Evolutionary conservation across 2,329 filamentous ascomycete genomes (phyloP).

Genomic region (Trichoderma breve): DNA sequence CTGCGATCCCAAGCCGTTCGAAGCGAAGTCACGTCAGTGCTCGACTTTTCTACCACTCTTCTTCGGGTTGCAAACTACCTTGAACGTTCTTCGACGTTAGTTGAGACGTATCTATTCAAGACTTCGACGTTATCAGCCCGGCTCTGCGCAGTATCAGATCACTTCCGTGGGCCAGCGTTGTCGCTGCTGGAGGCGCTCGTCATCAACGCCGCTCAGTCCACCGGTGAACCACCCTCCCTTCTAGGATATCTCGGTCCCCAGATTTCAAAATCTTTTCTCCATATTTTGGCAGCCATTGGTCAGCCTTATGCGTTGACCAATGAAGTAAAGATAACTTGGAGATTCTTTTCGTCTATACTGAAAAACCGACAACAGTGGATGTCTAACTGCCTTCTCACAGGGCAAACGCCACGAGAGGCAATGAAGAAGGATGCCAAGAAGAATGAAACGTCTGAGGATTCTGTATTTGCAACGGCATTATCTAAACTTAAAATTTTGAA

Average conservation of each 20-base stretch:
- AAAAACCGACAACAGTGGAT: slow-evolving; percentile 94
- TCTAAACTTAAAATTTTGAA: slow-evolving; percentile 66
- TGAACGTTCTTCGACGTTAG: slow-evolving; percentile 59
- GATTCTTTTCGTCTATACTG: slow-evolving; percentile 80
- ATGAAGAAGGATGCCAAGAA: slow-evolving; percentile 57
- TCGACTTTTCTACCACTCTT: slow-evolving; percentile 66
- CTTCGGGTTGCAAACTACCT: slow-evolving; percentile 68
- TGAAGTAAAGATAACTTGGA: slow-evolving; percentile 73
- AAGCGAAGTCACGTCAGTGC: slow-evolving; percentile 60
- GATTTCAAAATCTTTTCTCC: slow-evolving; percentile 79
- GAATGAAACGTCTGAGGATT: slow-evolving; percentile 50
- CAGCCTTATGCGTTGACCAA: slow-evolving; percentile 66
- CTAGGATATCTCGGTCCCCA: slow-evolving; percentile 83
- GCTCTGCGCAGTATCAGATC: slow-evolving; percentile 67
- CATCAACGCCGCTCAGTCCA: slow-evolving; percentile 61
- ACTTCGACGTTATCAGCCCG: slow-evolving; percentile 73
- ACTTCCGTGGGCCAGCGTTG: slow-evolving; percentile 64
- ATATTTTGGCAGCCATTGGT: slow-evolving; percentile 73
- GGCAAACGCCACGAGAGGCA: slow-evolving; percentile 76
- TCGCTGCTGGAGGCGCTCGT: slow-evolving; percentile 72
- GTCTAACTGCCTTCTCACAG: slow-evolving; percentile 87
- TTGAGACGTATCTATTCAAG: slow-evolving; percentile 80
- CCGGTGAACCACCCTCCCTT: slow-evolving; percentile 85
- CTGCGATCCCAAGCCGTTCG: slow-evolving; percentile 54
- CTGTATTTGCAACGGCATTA: slow-evolving; percentile 73